Evolutionary conservation across 305 asterid genomes (phyloP).

Genomic region (Petunia hybrid): DNA sequence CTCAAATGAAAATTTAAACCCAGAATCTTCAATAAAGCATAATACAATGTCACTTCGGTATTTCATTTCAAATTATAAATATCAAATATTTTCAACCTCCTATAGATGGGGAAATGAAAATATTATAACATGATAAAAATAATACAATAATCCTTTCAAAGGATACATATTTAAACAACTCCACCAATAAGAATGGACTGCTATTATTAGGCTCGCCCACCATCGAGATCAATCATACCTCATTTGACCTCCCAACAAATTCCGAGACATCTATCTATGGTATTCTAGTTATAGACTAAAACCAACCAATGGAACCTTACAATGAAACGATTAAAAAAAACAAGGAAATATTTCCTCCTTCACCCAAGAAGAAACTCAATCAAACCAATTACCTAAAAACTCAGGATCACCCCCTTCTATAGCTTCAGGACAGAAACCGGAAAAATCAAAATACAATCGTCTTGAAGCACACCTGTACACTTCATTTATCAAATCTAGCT

Average conservation of each 20-base stretch:
- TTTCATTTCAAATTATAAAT: background rate
- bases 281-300: conserved; percentile 24
- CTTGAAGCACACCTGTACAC: conserved; percentile 52
- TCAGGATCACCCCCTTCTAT: conserved; percentile 33
- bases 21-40: conserved; percentile 9
- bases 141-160: background rate
- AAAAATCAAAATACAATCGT: conserved; percentile 32
- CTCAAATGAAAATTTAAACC: background rate
- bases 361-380: conserved; percentile 34
- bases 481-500: conserved; percentile 44
- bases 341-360: background rate
- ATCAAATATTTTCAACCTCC: background rate
- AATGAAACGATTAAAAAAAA: conserved; percentile 5
- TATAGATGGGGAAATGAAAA: background rate
- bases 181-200: conserved; percentile 10
- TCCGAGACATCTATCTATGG: conserved; percentile 14
- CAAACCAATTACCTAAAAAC: conserved; percentile 34
- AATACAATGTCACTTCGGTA: background rate
- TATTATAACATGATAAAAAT: background rate
- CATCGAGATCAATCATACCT: conserved; percentile 15
- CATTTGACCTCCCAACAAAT: conserved; percentile 31
- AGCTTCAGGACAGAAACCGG: conserved; percentile 35
- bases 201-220: conserved; percentile 19
- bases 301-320: conserved; percentile 15
- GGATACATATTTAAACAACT: background rate